These are phyloP conservation scores for Cladosporium halotolerans DNA, from an alignment of 2,329 filamentous ascomycete genomes.

Conservation along the genomic window DNA sequence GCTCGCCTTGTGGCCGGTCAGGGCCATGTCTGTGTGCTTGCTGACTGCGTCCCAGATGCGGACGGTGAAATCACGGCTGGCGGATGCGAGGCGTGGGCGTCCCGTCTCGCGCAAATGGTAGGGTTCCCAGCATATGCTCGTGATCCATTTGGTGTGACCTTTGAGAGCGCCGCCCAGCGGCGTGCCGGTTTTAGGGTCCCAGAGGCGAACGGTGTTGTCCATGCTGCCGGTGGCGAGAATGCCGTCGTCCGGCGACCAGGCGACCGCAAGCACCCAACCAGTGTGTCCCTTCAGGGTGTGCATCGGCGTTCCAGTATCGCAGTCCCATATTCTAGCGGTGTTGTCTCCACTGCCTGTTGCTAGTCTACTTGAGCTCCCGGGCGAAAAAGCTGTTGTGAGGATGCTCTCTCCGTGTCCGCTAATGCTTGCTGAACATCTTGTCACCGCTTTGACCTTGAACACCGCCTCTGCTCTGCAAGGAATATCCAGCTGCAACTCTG, in stretches of 20 bases:
- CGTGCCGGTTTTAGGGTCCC: slow-evolving; percentile 78
- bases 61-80: slow-evolving; percentile 83
- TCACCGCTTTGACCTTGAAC: slow-evolving; percentile 87
- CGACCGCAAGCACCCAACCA: slow-evolving; percentile 82
- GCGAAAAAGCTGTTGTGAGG: slow-evolving; percentile 78
- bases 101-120: slow-evolving; percentile 73
- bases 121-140: slow-evolving; percentile 84
- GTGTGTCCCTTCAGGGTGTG: slow-evolving; percentile 82
- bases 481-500: slow-evolving; percentile 57
- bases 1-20: slow-evolving; percentile 81
- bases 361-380: slow-evolving; percentile 66
- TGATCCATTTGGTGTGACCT: slow-evolving; percentile 86
- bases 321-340: slow-evolving; percentile 90
- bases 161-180: slow-evolving; percentile 65
- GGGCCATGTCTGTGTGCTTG: slow-evolving; percentile 69
- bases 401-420: slow-evolving; percentile 90
- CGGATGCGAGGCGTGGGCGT: slow-evolving; percentile 74
- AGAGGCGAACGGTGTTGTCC: slow-evolving; percentile 86
- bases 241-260: slow-evolving; percentile 77
- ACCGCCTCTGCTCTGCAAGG: slow-evolving; percentile 78
- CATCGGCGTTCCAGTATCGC: slow-evolving; percentile 83
- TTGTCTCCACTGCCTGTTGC: slow-evolving; percentile 88
- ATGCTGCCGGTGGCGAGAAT: slow-evolving; percentile 84
- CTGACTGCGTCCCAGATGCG: slow-evolving; percentile 79
- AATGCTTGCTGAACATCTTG: slow-evolving; percentile 80